A percentile compares a stretch with the other conserved stretches of the same genome.
Conservation (phyloP, 495 filamentous ascomycete genomes). For the Sporormia fimetaria region DNA sequence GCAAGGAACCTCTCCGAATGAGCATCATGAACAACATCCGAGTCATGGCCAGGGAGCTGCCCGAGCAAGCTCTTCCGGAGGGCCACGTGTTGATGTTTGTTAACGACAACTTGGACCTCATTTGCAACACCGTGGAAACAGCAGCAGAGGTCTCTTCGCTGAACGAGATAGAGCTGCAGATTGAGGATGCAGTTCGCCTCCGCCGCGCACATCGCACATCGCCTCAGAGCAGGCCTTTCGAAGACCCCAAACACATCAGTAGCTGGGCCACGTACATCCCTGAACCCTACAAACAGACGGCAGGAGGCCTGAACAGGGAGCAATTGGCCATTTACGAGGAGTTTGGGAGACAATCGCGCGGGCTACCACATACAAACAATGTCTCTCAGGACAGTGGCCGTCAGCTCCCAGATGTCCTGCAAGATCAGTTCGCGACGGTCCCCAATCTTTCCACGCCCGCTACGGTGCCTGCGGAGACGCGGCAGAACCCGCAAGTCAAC, state of each 20-base stretch:
- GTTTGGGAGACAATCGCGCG: constrained; percentile 72
- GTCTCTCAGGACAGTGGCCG: constrained; percentile 47
- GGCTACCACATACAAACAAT: constrained; percentile 45
- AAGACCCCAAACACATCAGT: constrained; percentile 59
- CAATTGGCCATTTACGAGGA: constrained; percentile 95
- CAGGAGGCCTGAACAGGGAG: constrained; percentile 73
- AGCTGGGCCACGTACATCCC: constrained; percentile 83
- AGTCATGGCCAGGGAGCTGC: constrained; percentile 52
- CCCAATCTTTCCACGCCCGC: constrained; percentile 69
- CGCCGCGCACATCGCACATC: constrained; percentile 59
- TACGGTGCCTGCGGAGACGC: constrained; percentile 63
- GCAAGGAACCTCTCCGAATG: constrained; percentile 88
- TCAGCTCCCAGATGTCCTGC: constrained; percentile 62
- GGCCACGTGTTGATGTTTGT: constrained; percentile 91
- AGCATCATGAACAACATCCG: constrained; percentile 96
- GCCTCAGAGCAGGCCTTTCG: constrained; percentile 68
- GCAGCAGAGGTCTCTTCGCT: constrained; percentile 87
- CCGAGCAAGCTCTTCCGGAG: constrained; percentile 70
- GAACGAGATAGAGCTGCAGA: constrained; percentile 85
- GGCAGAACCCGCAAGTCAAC: constrained; percentile 50
- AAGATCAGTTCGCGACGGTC: constrained; percentile 68
- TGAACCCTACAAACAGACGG: constrained; percentile 72
- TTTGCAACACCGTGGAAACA: constrained; percentile 84
- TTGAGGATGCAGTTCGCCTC: constrained; percentile 61
- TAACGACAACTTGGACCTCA: constrained; percentile 90